Base-by-base conservation (phyloP, 257 asterid genomes). In the Nicotiana paniculata region DNA sequence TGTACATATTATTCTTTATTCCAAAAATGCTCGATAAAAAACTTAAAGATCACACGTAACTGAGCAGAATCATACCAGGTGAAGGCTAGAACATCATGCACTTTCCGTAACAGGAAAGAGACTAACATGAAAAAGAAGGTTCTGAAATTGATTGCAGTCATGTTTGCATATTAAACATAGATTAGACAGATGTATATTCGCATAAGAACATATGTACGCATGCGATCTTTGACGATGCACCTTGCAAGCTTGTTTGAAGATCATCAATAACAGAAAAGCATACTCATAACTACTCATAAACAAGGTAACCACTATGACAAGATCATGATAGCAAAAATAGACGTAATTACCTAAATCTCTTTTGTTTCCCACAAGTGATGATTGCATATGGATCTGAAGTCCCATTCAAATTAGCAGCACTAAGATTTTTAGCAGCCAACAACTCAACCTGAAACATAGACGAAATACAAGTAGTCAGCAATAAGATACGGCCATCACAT, bases 341-440 rank as follows among this genome's bases (percentile, higher is more conserved):
- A 26, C 24, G 32, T 48, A 74, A 26, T 89, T 83, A 96, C 99
- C 99, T 96, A 86, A 94, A 93, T 81, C 95, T 90, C 88, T 94
- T 96, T 85, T 94, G 94, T 37, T 89, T 82, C 80, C 97, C 94
- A 86, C 98, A 94, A 77, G 93, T 89, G 72, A 96, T 90, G 81
- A 94, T 90, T 80, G 95, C 98, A 89, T 93, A 96, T 84, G 99
- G 97, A 91, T 94, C 98, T 72, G 98, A 91, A 58, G 96, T 91
- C 85, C 98, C 97, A 87, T 92, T 94, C 79, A 94, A 83, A 86
- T 93, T 94, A 70, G 94, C 95, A 84, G 94, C 97, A 39, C 84
- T 74, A 84, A 96, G 99, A 90, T 96, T 94, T 85, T 93, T 96
- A 28, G 98, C 99, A 64, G 98, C 97, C 82, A 96, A 85, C 79